Conservation (phyloP, 306 rosid genomes). For the Acacia acuminata region DNA sequence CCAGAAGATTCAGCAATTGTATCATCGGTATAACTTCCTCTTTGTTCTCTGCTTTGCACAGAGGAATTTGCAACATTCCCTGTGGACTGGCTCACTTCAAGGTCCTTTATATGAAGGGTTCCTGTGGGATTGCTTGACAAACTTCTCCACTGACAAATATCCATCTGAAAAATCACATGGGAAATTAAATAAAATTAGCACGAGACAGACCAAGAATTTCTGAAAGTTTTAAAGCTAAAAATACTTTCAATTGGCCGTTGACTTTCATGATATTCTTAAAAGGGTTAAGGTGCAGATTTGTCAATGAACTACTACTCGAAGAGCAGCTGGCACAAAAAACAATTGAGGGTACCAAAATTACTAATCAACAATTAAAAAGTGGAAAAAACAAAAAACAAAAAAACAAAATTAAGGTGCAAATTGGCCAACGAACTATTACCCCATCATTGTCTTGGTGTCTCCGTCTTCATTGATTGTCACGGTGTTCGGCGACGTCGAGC, state of each 20-base stretch:
- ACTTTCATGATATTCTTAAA: not conserved
- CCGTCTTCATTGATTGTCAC: too few relatives aligned
- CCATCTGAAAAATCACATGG: conserved; percentile 44
- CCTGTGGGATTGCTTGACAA: conserved; percentile 29
- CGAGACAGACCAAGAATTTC: not conserved
- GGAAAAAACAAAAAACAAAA: too few relatives aligned
- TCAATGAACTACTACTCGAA: too few relatives aligned
- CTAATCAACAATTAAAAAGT: too few relatives aligned
- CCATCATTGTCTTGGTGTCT: too few relatives aligned
- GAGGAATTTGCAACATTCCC: conserved; percentile 29
- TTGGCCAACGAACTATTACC: too few relatives aligned
- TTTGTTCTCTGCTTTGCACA: conserved; percentile 30
- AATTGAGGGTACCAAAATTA: too few relatives aligned
- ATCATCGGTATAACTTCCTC: conserved; percentile 39
- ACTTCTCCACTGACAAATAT: conserved; percentile 38
- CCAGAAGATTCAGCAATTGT: conserved; percentile 73
- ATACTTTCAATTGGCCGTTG: not conserved
- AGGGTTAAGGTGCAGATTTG: too few relatives aligned
- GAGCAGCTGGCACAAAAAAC: too few relatives aligned
- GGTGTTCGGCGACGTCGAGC: too few relatives aligned
- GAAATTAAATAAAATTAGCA: conserved; percentile 10
- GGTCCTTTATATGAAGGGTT: conserved; percentile 45
- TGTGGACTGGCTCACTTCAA: conserved; percentile 37
- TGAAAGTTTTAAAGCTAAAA: not conserved
- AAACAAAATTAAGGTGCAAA: too few relatives aligned